phyloP scores from a whole-genome alignment of 805 yeast genomes.

The Zygotorulaspora danielsina region DNA sequence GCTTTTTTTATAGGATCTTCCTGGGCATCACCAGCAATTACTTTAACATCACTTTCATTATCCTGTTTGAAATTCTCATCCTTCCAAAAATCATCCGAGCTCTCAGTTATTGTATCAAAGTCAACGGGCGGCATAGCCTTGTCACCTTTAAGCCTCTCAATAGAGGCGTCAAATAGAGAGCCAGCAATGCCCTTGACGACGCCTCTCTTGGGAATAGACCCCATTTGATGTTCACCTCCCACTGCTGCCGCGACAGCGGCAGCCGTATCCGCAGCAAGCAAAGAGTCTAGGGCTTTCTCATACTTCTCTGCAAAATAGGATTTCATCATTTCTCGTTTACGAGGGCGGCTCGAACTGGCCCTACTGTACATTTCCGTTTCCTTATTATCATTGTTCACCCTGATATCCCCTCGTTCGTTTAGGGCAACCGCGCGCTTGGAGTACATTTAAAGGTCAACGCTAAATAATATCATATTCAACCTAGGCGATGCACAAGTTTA shows the following conservation, averaged over 20 bases:
- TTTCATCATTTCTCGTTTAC: conserved; percentile 20
- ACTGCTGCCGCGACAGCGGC: conserved; percentile 15
- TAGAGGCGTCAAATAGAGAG: conserved; percentile 42
- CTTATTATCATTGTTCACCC: too few species aligned
- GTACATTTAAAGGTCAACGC: too few species aligned
- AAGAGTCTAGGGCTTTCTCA: conserved; percentile 25
- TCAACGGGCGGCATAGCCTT: conserved; percentile 3
- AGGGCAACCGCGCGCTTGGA: too few species aligned
- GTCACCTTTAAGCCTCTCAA: conserved; percentile 35
- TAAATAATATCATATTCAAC: too few species aligned
- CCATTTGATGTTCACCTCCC: conserved; percentile 9
- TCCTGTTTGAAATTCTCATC: conserved; percentile 26
- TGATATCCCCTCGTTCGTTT: too few species aligned
- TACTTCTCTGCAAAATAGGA: conserved; percentile 25
- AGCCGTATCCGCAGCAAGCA: conserved; percentile 23
- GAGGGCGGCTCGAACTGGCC: neutral
- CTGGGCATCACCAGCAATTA: conserved; percentile 4
- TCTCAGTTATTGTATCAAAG: conserved; percentile 17
- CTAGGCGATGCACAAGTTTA: too few species aligned
- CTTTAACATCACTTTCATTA: conserved; percentile 8
- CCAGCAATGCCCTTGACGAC: conserved; percentile 41
- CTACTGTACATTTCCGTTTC: neutral
- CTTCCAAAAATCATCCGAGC: conserved; percentile 26
- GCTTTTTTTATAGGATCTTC: conserved; percentile 17
- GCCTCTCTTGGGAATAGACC: conserved; percentile 23